Evolutionary conservation across 306 rosid species (phyloP).

Genomic region (Medicago ruthenica): DNA sequence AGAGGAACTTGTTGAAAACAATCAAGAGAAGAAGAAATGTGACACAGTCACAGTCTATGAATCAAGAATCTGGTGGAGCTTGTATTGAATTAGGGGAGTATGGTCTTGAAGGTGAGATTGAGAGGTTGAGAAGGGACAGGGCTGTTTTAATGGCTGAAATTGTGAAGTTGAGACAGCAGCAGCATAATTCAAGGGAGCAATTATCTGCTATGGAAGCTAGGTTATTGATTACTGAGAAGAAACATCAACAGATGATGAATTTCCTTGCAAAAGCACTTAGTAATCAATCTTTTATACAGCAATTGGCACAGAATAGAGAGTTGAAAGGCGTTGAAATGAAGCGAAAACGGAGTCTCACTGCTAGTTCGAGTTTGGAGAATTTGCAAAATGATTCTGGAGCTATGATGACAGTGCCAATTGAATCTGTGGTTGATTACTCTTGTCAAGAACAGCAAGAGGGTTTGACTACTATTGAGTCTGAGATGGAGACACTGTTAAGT

Average conservation of each 20-base stretch:
- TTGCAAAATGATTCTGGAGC: constrained; percentile 50
- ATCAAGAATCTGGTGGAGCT: constrained; percentile 51
- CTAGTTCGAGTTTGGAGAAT: constrained; percentile 63
- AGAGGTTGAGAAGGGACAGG: constrained; percentile 70
- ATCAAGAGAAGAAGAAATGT: constrained; percentile 89
- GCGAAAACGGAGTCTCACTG: constrained; percentile 71
- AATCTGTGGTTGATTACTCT: constrained; percentile 33
- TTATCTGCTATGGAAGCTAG: constrained; percentile 65
- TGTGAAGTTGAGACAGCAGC: constrained; percentile 75
- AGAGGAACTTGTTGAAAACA: constrained; percentile 69
- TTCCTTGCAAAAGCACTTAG: constrained; percentile 78
- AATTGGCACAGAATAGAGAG: constrained; percentile 51
- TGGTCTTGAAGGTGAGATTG: constrained; percentile 77
- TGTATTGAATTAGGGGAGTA: constrained; percentile 80
- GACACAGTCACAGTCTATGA: constrained; percentile 52
- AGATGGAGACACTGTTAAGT: constrained; percentile 61
- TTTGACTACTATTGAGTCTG: constrained; percentile 52
- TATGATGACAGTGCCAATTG: constrained; percentile 32
- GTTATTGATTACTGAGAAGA: constrained; percentile 66
- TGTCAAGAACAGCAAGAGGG: constrained; percentile 54
- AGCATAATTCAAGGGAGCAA: constrained; percentile 63
- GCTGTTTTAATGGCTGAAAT: constrained; percentile 70
- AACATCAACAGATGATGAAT: constrained; percentile 69
- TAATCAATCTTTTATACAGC: constrained; percentile 59
- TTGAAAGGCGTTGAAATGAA: constrained; percentile 50